Evolutionary conservation across 2,329 filamentous ascomycete species (phyloP), one percentile per base, ranked within the genome.

Genomic region (Triangularia setosa): DNA sequence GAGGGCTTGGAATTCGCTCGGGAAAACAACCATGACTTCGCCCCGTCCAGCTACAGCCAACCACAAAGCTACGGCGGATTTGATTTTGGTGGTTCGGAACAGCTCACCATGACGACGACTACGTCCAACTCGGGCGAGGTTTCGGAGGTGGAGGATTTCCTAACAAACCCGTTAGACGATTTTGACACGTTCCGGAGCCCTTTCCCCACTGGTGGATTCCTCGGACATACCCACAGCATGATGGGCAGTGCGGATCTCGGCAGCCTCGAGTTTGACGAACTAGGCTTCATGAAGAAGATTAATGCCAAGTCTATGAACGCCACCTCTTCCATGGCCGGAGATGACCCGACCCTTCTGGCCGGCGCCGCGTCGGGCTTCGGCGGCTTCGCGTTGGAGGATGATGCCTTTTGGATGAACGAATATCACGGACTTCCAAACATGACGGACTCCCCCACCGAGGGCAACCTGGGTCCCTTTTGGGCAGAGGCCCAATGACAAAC

Each of bases 61-160:
- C 78, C 83, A 25, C 81, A 79, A 64, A 81, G 82, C 71, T 84
- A 83, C 72, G 81, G 79, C 67, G 81, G 81, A 40, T 83, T 82
- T 68, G 84, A 85, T 61, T 84, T 81, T 67, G 79, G 75, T 69
- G 82, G 80, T 67, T 83, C 80, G n/a, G 84, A 85, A 71, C 83
- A 83, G 67, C 79, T 83, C 27, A 78, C 83, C 58, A 73, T 88
- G 70, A 83, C 85, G 66, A 79, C 84, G 72, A 80, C 84, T 16
- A 88, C 86, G 11, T 90, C 85, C 9, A 88, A 85, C 8, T 90
- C 87, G 12, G 87, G 87, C 35, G 87, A 90, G 65, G 86, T 89
- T 8, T 89, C 87, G 9, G 87, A 89, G 72, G 85, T 86, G 4
- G 87, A 89, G 66, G 87, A 89, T 68, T 82, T 83, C 58, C 73